phyloP scores from a whole-genome alignment of 2,329 filamentous ascomycete species.

The Graphium sp. region DNA sequence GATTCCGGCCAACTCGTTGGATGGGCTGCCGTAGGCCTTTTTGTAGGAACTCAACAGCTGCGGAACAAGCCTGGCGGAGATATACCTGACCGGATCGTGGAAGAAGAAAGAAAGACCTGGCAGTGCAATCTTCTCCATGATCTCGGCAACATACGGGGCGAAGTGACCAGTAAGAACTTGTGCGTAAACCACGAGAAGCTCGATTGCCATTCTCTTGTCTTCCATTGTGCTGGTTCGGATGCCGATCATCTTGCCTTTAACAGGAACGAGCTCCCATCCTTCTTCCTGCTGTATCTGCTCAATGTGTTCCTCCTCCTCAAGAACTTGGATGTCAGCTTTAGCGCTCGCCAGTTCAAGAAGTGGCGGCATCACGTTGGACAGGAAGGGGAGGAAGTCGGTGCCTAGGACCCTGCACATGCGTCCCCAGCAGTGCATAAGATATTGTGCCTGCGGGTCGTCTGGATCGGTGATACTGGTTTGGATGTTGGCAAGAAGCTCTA shows the following conservation, averaged over 20 bases:
- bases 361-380: constrained; percentile 86
- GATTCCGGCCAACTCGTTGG: constrained; percentile 61
- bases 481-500: constrained; percentile 74
- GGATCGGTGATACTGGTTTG: constrained; percentile 75
- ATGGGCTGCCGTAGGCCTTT: constrained; percentile 70
- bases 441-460: constrained; percentile 91
- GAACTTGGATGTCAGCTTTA: constrained; percentile 90
- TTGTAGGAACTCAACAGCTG: constrained; percentile 89
- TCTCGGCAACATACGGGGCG: constrained; percentile 77
- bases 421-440: constrained; percentile 97
- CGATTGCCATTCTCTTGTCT: constrained; percentile 99
- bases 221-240: constrained; percentile 95
- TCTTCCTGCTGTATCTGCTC: constrained; percentile 88
- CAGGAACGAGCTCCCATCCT: constrained; percentile 90
- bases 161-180: constrained; percentile 89
- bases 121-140: constrained; percentile 92
- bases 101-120: constrained; percentile 96
- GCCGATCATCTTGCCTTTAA: constrained; percentile 96
- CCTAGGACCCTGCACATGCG: constrained; percentile 94
- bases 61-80: constrained; percentile 86
- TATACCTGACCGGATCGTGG: constrained; percentile 91
- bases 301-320: constrained; percentile 90
- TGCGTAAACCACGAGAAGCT: constrained; percentile 91
- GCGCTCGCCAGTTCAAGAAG: constrained; percentile 80
- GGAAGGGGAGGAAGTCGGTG: constrained; percentile 78